These are phyloP conservation scores for Cephalotrichum gorgonifer DNA, from an alignment of 2,329 filamentous ascomycete species.

Conservation along the genomic window DNA sequence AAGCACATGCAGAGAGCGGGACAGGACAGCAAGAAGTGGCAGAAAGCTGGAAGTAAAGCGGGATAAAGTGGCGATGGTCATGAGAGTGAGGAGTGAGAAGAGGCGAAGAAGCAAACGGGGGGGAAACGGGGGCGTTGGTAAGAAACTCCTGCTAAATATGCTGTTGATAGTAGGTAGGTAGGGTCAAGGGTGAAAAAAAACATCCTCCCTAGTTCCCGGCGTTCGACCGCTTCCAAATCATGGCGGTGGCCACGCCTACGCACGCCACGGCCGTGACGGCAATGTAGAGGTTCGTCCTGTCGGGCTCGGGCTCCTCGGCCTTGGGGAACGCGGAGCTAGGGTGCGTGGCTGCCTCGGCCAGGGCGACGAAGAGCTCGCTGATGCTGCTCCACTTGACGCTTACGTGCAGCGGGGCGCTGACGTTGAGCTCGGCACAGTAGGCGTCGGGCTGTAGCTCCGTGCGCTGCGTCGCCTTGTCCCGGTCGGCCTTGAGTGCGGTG, in stretches of 20 bases:
- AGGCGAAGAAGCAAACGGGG: no score
- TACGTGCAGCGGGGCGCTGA: slow-evolving; percentile 87
- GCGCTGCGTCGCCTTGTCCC: slow-evolving; percentile 93
- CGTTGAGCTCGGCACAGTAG: slow-evolving; percentile 75
- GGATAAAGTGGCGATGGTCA: no score
- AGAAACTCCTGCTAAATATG: no score
- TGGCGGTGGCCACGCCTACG: slow-evolving; percentile 50
- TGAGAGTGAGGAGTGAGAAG: no score
- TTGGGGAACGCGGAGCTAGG: slow-evolving; percentile 84
- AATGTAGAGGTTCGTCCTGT: slow-evolving; percentile 78
- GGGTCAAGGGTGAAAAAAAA: no score
- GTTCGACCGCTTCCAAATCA: slow-evolving; percentile 52
- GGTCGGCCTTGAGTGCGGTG: slow-evolving; percentile 87
- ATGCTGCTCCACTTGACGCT: slow-evolving; percentile 93
- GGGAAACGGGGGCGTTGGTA: no score
- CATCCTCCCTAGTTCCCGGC: neutral
- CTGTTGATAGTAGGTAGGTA: no score
- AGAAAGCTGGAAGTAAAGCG: no score
- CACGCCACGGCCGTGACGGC: slow-evolving; percentile 65
- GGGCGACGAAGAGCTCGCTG: slow-evolving; percentile 80
- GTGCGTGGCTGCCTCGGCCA: slow-evolving; percentile 86
- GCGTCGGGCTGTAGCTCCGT: slow-evolving; percentile 85
- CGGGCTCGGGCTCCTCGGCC: slow-evolving; percentile 73
- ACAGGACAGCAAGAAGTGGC: no score
- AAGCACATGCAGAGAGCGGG: no score